phyloP scores from a whole-genome alignment of 1,139 yeast species.

The Hyphopichia fennica region DNA sequence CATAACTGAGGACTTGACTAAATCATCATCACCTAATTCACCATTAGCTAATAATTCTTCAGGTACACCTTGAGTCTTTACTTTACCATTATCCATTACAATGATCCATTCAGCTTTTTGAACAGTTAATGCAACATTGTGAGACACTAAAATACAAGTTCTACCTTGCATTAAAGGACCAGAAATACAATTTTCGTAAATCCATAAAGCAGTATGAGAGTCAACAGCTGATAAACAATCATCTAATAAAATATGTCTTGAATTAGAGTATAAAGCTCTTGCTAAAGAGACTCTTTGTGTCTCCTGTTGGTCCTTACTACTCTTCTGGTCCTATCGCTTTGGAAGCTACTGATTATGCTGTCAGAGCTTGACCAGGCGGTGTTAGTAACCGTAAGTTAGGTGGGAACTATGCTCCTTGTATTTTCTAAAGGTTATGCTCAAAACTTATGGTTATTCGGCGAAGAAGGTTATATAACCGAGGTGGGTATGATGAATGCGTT shows the following conservation, averaged over 20 bases:
- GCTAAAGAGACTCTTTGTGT: slow-evolving; percentile 95
- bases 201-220: slow-evolving; percentile 91
- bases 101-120: slow-evolving; percentile 78
- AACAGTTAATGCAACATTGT: slow-evolving; percentile 86
- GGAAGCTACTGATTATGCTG: slow-evolving; percentile 93
- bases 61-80: slow-evolving; percentile 76
- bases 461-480: slow-evolving; percentile 86
- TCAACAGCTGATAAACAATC: slow-evolving; percentile 97
- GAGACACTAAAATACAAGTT: slow-evolving; percentile 90
- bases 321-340: slow-evolving; percentile 87
- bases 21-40: slow-evolving; percentile 68
- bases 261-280: slow-evolving; percentile 85
- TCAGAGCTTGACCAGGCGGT: slow-evolving; percentile 99
- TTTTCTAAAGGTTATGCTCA: slow-evolving; percentile 85
- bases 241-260: slow-evolving; percentile 80
- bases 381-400: slow-evolving; percentile 94
- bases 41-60: slow-evolving; percentile 56
- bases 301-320: slow-evolving; percentile 95
- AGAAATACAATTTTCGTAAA: slow-evolving; percentile 83
- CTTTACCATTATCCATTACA: slow-evolving; percentile 80
- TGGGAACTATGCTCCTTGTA: slow-evolving; percentile 96
- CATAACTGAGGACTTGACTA: slow-evolving; percentile 65
- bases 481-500: slow-evolving; percentile 98
- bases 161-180: slow-evolving; percentile 84
- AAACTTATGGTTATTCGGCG: slow-evolving; percentile 94